Evolutionary conservation across 2,329 filamentous ascomycete species (phyloP), one percentile per base, ranked within the genome.

Genomic region (Penicillium sp.): DNA sequence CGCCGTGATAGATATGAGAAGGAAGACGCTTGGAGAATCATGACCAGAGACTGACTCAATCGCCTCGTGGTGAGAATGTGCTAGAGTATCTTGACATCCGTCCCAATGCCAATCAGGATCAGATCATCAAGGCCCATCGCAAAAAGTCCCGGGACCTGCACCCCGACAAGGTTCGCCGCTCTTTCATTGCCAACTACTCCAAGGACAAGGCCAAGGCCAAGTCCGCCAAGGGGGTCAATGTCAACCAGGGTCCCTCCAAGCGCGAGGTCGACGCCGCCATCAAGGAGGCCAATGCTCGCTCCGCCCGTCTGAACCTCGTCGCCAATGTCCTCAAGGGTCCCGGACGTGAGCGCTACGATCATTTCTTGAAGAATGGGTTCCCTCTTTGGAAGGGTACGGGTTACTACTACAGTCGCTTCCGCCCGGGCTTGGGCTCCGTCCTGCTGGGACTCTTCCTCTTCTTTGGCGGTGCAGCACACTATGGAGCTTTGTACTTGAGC

Each of bases 381-480:
- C 93, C 93, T 29, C 82, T 82, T 47, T 98, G 93, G 93, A 90
- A 91, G 74, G 93, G 93, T 49, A 96, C 91, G 39, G 91, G 93
- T 53, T 98, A 98, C 79, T 98, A 97, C 79, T 98, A 98, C 76
- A 84, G 83, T 62, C 84, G 93, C 49, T 96, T 91, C 78, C 82
- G 93, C 18, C 93, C 93, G 1, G 93, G 93, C 7, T 76, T 97
- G 39, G 89, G 88, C 50, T 87, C 87, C 11, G 93, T 95, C 39
- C 70, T 97, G 44, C 52, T 85, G 26, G 90, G 91, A 41, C 73
- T 95, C 36, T 89, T 97, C 69, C 67, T 95, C 53, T 81, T 88
- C 45, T 81, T 86, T 44, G 91, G 90, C 48, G 93, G 93, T 54
- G 87, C 76, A 28, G 84, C 87, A 34, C 93, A 98, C 73, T 98